phyloP scores from a whole-genome alignment of 2,329 filamentous ascomycete genomes.

The Fusarium dimerum region DNA sequence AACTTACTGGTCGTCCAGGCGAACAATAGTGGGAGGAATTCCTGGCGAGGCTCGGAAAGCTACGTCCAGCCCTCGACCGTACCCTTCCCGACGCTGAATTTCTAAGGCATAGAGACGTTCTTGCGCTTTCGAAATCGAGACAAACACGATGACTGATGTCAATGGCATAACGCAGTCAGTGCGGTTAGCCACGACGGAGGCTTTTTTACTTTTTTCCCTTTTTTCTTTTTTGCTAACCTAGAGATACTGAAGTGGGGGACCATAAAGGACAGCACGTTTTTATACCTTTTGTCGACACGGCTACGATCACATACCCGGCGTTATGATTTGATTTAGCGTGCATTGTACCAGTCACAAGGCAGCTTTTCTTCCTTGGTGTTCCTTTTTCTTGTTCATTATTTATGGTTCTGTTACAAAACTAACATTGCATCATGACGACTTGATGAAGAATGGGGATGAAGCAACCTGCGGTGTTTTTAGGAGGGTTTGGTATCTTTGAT shows the following conservation, averaged over 20 bases:
- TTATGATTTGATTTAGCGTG: neutral
- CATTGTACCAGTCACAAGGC: neutral
- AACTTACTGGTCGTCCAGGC: constrained; percentile 61
- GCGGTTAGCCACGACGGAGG: constrained; percentile 55
- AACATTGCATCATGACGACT: neutral
- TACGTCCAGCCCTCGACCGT: constrained; percentile 42
- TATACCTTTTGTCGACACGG: neutral
- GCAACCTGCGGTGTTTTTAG: too few relatives aligned
- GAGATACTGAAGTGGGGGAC: neutral
- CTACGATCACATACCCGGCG: neutral
- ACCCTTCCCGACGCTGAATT: constrained; percentile 42
- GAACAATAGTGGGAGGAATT: constrained; percentile 52
- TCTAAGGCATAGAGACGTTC: constrained; percentile 38
- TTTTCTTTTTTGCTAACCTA: too few relatives aligned
- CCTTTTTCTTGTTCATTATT: neutral
- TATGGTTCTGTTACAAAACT: neutral
- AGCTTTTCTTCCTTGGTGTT: too few relatives aligned
- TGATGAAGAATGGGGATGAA: neutral
- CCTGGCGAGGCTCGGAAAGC: constrained; percentile 48
- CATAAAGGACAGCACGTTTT: neutral
- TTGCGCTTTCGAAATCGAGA: constrained; percentile 38
- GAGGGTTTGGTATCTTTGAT: too few relatives aligned
- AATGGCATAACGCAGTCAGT: constrained; percentile 59
- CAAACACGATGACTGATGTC: constrained; percentile 48
- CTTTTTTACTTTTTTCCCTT: constrained; percentile 35